Base-by-base conservation (phyloP, 1,139 yeast genomes). In the Protomyces arabidopsidicola region DNA sequence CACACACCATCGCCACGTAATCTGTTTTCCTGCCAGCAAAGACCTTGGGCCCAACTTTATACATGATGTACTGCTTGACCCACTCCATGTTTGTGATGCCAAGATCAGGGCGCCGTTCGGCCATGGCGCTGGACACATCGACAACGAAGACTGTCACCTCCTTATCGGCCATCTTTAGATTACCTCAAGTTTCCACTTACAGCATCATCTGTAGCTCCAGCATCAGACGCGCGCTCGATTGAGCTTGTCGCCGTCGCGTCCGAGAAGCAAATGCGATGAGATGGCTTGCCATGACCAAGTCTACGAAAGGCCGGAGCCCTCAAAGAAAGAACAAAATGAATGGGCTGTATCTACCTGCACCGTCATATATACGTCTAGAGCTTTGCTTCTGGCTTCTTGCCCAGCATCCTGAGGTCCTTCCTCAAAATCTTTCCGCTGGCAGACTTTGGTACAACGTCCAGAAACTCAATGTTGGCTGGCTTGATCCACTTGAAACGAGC, bases 11-110 rank as follows among this genome's bases (percentile, higher is more conserved):
- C 0, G 84, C 81, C 1, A 84, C 77, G 51, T 76, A 75, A 69
- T 86, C 90, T 2, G 84, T 80, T 70, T 84, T 84, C 54, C 88
- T 76, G 4, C 79, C 85, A 61, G 79, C 75, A 45, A 78, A 55
- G 53, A 80, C 76, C 66, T 83, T 81, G 42, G 76, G 73, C 3
- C 79, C 71, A 24, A 83, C 73, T 45, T 76, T 72, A 65, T 81
- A 80, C 67, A 76, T 74, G 16, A 82, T 74, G 68, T 79, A 81
- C 39, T 74, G 72, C 65, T 80, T 70, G 0, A 78, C 79, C 58
- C 72, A 70, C 3, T 78, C 79, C 45, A 82, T 69, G 64, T 79
- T 79, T 8, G 75, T 58, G 22, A 16, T 12, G 1, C 55, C 35
- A 39, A 75, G 66, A 6, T 71, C 75, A 34, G 67, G 61, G 45